Conservation (phyloP, 2,329 filamentous ascomycete species). For the Trichoderma simmonsii region DNA sequence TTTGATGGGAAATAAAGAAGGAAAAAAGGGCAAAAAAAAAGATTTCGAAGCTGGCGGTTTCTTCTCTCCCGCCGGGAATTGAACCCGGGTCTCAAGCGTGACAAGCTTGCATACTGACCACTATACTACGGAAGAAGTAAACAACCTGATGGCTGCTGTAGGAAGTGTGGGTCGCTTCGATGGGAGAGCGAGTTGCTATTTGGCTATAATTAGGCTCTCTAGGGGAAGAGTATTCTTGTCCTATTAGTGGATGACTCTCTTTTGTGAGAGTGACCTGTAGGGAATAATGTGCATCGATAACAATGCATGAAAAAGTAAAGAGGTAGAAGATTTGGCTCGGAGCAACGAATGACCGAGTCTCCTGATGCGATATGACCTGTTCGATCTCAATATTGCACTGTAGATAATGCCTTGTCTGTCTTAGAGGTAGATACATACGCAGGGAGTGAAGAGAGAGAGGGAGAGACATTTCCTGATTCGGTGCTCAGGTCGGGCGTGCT, state of each 20-base stretch:
- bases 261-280: not conserved
- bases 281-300: not conserved
- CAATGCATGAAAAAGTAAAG: not conserved
- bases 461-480: not conserved
- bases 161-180: conserved; percentile 11
- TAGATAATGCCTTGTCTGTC: not conserved
- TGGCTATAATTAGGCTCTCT: not conserved
- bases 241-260: not conserved
- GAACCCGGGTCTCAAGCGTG: conserved; percentile 27
- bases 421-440: not conserved
- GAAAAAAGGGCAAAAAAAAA: not conserved
- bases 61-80: conserved; percentile 26
- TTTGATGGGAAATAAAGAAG: not conserved
- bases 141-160: conserved; percentile 8
- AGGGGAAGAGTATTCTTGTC: no score
- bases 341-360: not conserved
- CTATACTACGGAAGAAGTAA: conserved; percentile 24
- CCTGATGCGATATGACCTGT: not conserved
- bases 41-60: conserved; percentile 11
- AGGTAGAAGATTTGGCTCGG: not conserved
- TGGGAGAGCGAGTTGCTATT: not conserved
- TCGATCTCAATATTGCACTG: not conserved
- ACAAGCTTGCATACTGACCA: conserved; percentile 27
- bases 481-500: not conserved
- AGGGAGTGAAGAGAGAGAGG: not conserved